phyloP scores from a whole-genome alignment of 176 grass and related monocot genomes.

The Triticum timopheevii region DNA sequence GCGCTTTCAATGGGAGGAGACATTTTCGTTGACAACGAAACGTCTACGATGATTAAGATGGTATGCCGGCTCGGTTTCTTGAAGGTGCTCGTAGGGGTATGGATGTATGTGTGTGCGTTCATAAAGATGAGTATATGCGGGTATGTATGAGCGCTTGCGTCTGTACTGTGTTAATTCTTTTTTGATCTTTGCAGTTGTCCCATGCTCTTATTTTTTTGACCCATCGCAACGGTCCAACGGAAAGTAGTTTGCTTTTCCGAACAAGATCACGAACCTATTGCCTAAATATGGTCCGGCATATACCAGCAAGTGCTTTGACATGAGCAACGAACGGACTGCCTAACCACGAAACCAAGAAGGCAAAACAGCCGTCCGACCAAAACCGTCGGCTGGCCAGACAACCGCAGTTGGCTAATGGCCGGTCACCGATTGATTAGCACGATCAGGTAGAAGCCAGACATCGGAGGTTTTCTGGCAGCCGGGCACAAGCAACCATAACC shows the following conservation, averaged over 20 bases:
- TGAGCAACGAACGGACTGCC: not conserved
- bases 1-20: too few relatives aligned
- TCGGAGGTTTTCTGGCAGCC: not conserved
- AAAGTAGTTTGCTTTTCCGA: not conserved
- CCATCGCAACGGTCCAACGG: not conserved
- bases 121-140: too few relatives aligned
- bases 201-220: not conserved
- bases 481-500: slow-evolving; percentile 25
- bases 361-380: not conserved
- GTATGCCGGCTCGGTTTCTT: too few relatives aligned
- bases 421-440: not conserved
- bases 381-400: not conserved
- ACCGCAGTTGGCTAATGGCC: not conserved
- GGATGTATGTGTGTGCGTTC: too few relatives aligned
- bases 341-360: not conserved
- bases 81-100: too few relatives aligned
- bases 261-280: not conserved
- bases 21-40: too few relatives aligned
- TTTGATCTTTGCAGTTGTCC: too few relatives aligned
- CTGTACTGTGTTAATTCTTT: too few relatives aligned
- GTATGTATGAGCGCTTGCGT: too few relatives aligned
- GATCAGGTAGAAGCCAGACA: not conserved
- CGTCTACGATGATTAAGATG: too few relatives aligned
- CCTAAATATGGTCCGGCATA: not conserved
- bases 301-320: not conserved